Evolutionary conservation across 2,329 filamentous ascomycete genomes (phyloP), one percentile per base, ranked within the genome.

Genomic region (Gaeumannomyces sp.): DNA sequence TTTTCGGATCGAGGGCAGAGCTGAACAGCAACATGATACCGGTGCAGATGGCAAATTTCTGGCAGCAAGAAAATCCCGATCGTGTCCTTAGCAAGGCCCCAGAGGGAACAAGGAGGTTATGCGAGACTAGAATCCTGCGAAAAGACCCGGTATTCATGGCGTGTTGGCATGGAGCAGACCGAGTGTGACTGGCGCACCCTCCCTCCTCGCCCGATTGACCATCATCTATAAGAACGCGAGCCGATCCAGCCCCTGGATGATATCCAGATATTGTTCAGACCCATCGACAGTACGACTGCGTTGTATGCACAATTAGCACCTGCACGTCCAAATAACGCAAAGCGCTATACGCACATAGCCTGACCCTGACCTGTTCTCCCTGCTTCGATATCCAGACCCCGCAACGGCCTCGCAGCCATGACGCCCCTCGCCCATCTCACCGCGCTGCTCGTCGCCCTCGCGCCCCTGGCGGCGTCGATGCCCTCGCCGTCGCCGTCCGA

Each of bases 361-460:
- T n/a, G 45, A 8, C 19, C 45, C 5, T 53, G 16, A 19, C 38
- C 22, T n/a, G 10, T 53, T n/a, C 19, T n/a, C 19, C 45, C 16
- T 22, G 53, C 53, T 13, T 58, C 56, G n/a, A 22, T 19, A 38
- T 38, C 45, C 22, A n/a, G 45, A 10, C 45, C 45, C 45, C 45
- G 38, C 13, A 45, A 1, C 45, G 7, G 45, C 2, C 2, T 16
- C n/a, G n/a, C 27, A 50, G 27, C 14, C 45, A 72, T 72, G 71
- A 67, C 68, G 19, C 62, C 67, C 64, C 65, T 71, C 61, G 61
- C 66, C 11, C 53, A 58, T 28, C 60, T 71, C 45, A 63, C 68
- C 29, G 53, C 65, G 57, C 67, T 72, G 33, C 67, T 69, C 57
- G 66, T 70, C 64, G 64, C 70, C 22, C 66, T 67, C 25, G 68